phyloP scores from a whole-genome alignment of 2,329 filamentous ascomycete genomes.

The Apiospora pterosperma region DNA sequence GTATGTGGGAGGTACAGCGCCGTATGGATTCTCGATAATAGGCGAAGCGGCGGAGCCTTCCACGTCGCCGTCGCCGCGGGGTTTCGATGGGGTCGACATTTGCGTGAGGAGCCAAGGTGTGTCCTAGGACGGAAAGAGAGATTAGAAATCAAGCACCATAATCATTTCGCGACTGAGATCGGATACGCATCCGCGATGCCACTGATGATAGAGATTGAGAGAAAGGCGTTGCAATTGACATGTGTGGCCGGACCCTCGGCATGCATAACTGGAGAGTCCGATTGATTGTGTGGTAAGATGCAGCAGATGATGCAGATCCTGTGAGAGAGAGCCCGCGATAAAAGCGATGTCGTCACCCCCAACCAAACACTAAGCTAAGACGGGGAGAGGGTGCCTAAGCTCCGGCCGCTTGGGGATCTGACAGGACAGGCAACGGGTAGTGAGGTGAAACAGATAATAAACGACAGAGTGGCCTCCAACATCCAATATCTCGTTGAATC shows the following conservation, averaged over 20 bases:
- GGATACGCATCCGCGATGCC: background rate
- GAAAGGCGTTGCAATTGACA: background rate
- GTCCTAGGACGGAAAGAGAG: constrained; percentile 28
- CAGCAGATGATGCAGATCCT: background rate
- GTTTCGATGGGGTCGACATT: constrained; percentile 43
- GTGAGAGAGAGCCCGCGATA: background rate
- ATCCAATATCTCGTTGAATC: background rate
- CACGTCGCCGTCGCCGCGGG: constrained; percentile 29
- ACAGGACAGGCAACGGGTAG: background rate
- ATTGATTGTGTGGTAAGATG: constrained; percentile 1
- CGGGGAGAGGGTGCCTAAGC: background rate
- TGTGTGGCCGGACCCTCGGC: background rate
- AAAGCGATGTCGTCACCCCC: background rate
- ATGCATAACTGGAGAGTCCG: background rate
- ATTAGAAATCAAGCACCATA: background rate
- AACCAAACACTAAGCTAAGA: background rate
- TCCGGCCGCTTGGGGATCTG: background rate
- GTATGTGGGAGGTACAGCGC: constrained; percentile 63
- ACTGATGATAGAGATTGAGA: background rate
- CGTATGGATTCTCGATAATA: constrained; percentile 24
- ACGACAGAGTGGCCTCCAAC: background rate
- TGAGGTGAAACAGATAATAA: background rate
- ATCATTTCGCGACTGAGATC: background rate
- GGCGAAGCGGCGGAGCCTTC: constrained; percentile 25
- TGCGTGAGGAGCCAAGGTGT: constrained; percentile 53